Evolutionary conservation across 2,329 filamentous ascomycete genomes (phyloP).

Genomic region (Colletotrichum abscissum): DNA sequence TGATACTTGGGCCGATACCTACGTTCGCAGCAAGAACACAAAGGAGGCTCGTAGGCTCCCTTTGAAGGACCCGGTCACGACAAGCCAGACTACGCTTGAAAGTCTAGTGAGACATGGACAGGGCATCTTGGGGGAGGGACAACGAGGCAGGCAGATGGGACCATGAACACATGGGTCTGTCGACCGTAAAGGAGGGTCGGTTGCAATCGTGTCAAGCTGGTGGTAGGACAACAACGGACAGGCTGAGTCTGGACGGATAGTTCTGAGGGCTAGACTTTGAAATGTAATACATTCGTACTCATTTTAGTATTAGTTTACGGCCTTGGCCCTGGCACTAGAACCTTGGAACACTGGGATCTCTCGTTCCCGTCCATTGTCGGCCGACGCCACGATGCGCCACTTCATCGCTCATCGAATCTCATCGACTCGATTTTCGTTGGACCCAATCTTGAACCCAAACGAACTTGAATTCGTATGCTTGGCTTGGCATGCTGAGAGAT

Average conservation of each 20-base stretch:
- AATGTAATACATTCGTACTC: background rate
- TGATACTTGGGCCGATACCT: background rate
- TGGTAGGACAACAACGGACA: background rate
- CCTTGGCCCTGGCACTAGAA: background rate
- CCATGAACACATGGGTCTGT: too few relatives aligned
- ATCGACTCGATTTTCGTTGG: background rate
- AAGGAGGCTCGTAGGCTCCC: background rate
- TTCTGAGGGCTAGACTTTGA: background rate
- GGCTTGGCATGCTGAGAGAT: slow-evolving; percentile 1
- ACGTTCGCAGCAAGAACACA: background rate
- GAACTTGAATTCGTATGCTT: background rate
- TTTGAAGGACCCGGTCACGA: background rate
- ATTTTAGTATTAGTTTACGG: background rate
- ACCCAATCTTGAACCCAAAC: background rate
- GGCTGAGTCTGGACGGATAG: background rate
- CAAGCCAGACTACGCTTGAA: background rate
- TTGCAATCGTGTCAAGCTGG: background rate
- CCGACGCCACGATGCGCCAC: background rate
- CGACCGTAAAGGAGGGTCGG: background rate
- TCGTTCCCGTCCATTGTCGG: background rate
- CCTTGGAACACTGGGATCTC: background rate
- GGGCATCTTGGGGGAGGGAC: background rate
- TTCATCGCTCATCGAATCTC: background rate
- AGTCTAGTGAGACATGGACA: background rate
- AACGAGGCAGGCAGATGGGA: background rate